Conservation (phyloP, 2,329 filamentous ascomycete species). For the Lachnellula hyalina region DNA sequence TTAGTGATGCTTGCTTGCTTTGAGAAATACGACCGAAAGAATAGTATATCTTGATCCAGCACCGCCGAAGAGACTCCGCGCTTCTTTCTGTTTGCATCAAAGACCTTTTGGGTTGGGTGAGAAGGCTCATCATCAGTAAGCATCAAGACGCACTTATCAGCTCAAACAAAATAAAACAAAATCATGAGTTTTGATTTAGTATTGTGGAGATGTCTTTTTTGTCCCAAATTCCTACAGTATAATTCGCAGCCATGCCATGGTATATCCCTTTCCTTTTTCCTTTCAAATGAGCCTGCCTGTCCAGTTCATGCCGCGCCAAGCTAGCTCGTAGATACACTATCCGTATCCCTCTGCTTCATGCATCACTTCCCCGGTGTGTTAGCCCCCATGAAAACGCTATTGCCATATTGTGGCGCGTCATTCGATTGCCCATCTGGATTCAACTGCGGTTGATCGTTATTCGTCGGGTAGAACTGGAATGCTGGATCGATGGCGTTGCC, state of each 20-base stretch:
- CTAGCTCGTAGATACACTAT: not conserved
- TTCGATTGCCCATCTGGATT: slow-evolving; percentile 12
- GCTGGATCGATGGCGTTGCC: slow-evolving; percentile 33
- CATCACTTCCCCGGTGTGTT: slow-evolving; percentile 29
- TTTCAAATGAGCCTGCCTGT: not conserved
- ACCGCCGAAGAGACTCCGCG: not conserved
- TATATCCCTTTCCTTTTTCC: not conserved
- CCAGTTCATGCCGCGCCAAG: not conserved
- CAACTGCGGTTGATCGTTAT: slow-evolving; percentile 17
- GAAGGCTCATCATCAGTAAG: not conserved
- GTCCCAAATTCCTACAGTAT: not conserved
- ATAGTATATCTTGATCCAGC: not conserved
- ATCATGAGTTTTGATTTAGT: not conserved
- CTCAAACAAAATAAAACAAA: too few relatives aligned
- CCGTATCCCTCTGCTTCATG: not conserved
- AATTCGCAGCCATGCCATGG: not conserved
- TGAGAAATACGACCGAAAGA: too few relatives aligned
- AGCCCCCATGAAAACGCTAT: slow-evolving; percentile 32
- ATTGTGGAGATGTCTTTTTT: not conserved
- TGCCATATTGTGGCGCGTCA: slow-evolving; percentile 20
- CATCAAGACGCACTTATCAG: too few relatives aligned
- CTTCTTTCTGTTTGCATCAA: too few relatives aligned
- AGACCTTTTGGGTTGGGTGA: not conserved
- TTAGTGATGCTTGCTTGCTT: too few relatives aligned
- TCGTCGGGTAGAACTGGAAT: slow-evolving; percentile 28